Base-by-base conservation (phyloP, 805 yeast genomes). In the Saturnispora sanitii region DNA sequence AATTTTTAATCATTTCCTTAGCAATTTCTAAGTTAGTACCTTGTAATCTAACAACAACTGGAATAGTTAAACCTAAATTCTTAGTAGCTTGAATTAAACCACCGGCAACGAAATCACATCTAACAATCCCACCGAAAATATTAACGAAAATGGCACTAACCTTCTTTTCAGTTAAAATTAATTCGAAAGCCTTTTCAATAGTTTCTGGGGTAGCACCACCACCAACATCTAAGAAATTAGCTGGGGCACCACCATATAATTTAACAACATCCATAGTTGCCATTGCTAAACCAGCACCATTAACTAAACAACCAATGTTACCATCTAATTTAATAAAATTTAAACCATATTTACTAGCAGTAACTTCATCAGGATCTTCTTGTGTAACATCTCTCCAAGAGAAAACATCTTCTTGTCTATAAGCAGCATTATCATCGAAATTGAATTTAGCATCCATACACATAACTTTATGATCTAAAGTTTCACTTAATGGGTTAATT, bases 261-360 rank as follows among this genome's bases (percentile, higher is more conserved):
- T 92, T 87, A 72, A 92, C 86, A 64, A 94, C 94, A 68, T 92
- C 99, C 96, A 92, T 88, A 51, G 99, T 92, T 55, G 99, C 99
- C 99, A 92, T 92, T 57, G 99, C 99, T 62, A 92, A 77, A 66
- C 99, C 99, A 45, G 99, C 99, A 73, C 99, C 99, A 67, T 92
- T 92, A 64, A 92, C 99, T 49, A 92, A 74, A 73, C 96, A 90
- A 56, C 98, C 99, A 60, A 92, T 90, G 75, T 87, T 85, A 67
- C 99, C 99, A 61, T 90, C 94, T 61, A 92, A 79, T 72, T 92
- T 92, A 71, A 92, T 94, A 66, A 90, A 92, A 73, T 92, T 92
- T 59, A 92, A 77, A 56, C 87, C 92, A 58, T 77, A 82, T 65
- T 85, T 68, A 56, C 92, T 71, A 48, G 98, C 99, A 64, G 75